Evolutionary conservation across 176 grass and related monocot genomes (phyloP).

Genomic region (Panicum miliaceum): DNA sequence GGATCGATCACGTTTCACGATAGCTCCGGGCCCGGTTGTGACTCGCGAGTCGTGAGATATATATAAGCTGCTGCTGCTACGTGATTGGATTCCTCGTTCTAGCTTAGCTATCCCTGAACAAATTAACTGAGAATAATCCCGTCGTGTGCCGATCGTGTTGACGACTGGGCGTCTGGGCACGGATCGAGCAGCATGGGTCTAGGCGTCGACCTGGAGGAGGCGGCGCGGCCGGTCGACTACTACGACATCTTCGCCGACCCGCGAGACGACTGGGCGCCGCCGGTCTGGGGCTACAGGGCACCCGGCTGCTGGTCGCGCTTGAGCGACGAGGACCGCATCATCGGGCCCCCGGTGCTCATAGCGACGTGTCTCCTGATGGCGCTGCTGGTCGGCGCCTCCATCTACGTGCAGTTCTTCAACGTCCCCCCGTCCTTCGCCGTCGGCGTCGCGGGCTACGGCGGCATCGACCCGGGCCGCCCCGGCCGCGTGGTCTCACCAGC

Average conservation of each 20-base stretch:
- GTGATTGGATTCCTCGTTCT: too few relatives aligned
- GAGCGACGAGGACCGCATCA: background rate
- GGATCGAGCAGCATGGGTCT: background rate
- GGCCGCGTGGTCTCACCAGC: conserved; percentile 21
- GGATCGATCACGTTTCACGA: too few relatives aligned
- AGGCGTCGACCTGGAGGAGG: background rate
- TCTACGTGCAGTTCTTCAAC: background rate
- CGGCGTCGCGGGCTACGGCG: background rate
- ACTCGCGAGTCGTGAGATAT: too few relatives aligned
- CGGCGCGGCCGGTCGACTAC: background rate
- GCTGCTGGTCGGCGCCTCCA: background rate
- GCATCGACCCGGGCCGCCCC: conserved; percentile 23
- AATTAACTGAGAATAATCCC: too few relatives aligned
- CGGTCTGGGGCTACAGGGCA: conserved; percentile 17
- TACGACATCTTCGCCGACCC: background rate
- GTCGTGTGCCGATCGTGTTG: background rate
- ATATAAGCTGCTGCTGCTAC: too few relatives aligned
- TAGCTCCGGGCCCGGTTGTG: too few relatives aligned
- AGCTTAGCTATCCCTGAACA: too few relatives aligned
- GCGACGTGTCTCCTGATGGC: background rate
- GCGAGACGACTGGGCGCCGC: background rate
- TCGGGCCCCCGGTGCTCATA: accelerated
- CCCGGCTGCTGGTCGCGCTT: conserved; percentile 6
- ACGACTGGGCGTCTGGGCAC: too few relatives aligned
- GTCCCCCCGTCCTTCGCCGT: background rate